These are phyloP conservation scores for Anethum foeniculum DNA, from an alignment of 140 eudicot species.

Conservation along the genomic window DNA sequence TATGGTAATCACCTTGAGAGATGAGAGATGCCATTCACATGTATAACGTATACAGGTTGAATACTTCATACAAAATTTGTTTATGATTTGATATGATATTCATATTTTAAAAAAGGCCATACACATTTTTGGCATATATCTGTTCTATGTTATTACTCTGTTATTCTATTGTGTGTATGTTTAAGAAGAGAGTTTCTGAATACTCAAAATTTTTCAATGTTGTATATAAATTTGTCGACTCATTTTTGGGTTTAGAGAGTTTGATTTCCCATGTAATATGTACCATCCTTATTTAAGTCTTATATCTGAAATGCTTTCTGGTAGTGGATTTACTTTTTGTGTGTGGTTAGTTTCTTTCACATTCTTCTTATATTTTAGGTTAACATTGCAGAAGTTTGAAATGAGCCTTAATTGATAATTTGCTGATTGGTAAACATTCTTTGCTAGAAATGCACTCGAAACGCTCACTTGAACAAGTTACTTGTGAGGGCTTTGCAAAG, in stretches of 20 bases:
- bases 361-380: background rate
- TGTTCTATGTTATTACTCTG: background rate
- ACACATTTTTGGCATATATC: background rate
- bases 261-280: background rate
- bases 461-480: background rate
- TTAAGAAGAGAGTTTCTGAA: background rate
- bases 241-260: background rate
- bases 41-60: background rate
- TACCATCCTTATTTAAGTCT: background rate
- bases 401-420: background rate
- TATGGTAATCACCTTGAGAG: background rate
- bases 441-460: background rate
- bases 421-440: background rate
- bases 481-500: background rate
- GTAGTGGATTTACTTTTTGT: background rate
- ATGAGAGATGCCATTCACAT: background rate
- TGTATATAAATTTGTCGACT: background rate
- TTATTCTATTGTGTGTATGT: background rate
- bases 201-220: background rate
- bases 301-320: background rate
- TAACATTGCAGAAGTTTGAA: background rate
- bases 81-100: background rate
- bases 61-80: background rate
- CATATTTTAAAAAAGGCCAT: background rate
- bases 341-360: background rate